A percentile compares a stretch with the other conserved stretches of the same genome.
phyloP scores from a whole-genome alignment of 148 eudicot species.

The Amaranthus palmeri region DNA sequence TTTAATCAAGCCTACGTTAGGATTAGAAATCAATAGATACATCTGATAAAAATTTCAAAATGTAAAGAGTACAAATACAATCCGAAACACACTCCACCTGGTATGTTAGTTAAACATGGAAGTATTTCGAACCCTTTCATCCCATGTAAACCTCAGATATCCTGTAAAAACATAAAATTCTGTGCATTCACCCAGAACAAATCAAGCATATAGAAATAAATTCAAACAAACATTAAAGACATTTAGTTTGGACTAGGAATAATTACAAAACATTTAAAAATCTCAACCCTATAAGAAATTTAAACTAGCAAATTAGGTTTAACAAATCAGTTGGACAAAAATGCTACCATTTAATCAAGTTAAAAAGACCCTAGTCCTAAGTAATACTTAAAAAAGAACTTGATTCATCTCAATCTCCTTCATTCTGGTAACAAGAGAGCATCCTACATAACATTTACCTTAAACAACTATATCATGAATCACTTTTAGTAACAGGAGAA shows the following conservation, averaged over 20 bases:
- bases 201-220: constrained; percentile 17
- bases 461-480: too few relatives aligned
- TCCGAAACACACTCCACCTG: constrained; percentile 35
- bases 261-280: not conserved
- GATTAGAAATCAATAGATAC: not conserved
- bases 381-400: too few relatives aligned
- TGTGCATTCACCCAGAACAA: constrained; percentile 12
- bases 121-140: constrained; percentile 33
- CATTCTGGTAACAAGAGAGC: too few relatives aligned
- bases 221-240: not conserved
- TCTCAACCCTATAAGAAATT: not conserved
- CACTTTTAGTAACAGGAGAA: too few relatives aligned
- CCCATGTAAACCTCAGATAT: constrained; percentile 38
- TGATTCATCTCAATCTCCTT: too few relatives aligned
- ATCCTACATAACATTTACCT: too few relatives aligned
- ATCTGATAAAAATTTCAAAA: not conserved
- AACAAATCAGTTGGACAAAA: not conserved
- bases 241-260: not conserved
- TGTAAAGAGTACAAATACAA: not conserved
- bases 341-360: too few relatives aligned
- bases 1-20: not conserved
- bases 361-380: too few relatives aligned
- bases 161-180: constrained; percentile 36
- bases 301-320: not conserved
- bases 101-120: constrained; percentile 24